These are phyloP conservation scores for Rhizopogon salebrosus DNA, from an alignment of 768 basidiomycete genomes.

Conservation along the genomic window DNA sequence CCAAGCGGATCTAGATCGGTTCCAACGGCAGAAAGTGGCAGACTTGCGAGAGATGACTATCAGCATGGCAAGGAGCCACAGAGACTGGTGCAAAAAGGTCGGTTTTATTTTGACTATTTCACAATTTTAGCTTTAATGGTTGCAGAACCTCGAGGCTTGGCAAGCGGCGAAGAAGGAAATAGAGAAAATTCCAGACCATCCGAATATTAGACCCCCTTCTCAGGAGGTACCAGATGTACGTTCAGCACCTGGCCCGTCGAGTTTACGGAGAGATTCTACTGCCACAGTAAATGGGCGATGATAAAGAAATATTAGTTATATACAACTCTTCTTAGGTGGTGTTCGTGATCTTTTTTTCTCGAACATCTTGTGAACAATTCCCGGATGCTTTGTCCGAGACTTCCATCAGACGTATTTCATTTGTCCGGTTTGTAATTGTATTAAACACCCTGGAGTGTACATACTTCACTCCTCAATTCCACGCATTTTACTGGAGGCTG, in stretches of 20 bases:
- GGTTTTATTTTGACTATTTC: slow-evolving; percentile 3
- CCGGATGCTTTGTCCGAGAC: not conserved
- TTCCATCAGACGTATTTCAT: not conserved
- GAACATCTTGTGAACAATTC: not conserved
- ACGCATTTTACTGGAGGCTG: not conserved
- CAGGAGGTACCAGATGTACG: slow-evolving; percentile 29
- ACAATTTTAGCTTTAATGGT: slow-evolving; percentile 12
- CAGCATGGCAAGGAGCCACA: slow-evolving; percentile 82
- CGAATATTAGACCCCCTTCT: slow-evolving; percentile 57
- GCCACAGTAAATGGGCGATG: slow-evolving; percentile 65
- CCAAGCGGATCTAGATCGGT: slow-evolving; percentile 95
- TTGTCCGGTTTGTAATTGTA: not conserved
- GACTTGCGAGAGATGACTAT: slow-evolving; percentile 94
- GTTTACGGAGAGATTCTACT: slow-evolving; percentile 57
- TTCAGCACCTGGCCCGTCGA: slow-evolving; percentile 29
- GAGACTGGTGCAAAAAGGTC: slow-evolving; percentile 97
- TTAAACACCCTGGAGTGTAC: not conserved
- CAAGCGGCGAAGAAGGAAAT: slow-evolving; percentile 93
- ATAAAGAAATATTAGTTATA: slow-evolving; percentile 12
- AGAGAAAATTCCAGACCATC: slow-evolving; percentile 85
- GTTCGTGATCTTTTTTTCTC: not conserved
- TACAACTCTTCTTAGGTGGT: not conserved
- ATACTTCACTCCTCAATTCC: not conserved
- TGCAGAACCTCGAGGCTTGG: slow-evolving; percentile 94
- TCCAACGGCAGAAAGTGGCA: slow-evolving; percentile 97